Evolutionary conservation across 2,329 filamentous ascomycete genomes (phyloP).

Genomic region (Hypoxylon sp.): DNA sequence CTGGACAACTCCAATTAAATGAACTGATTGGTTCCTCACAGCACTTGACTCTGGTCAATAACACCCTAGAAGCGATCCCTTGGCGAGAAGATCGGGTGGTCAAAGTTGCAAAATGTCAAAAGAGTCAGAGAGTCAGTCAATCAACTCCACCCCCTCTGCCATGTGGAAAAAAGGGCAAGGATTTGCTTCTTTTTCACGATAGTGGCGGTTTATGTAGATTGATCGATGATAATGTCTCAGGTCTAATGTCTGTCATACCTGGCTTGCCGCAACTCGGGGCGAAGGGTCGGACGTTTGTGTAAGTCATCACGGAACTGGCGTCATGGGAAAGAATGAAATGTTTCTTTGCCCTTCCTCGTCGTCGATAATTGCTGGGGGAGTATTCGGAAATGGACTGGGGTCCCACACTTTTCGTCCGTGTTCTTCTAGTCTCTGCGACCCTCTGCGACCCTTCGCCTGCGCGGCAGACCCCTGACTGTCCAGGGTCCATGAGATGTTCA

Average conservation of each 20-base stretch:
- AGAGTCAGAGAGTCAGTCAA: conserved; percentile 19
- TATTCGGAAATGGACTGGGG: conserved; percentile 12
- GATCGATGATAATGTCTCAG: conserved; percentile 25
- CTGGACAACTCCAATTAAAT: conserved; percentile 34
- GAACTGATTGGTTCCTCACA: conserved; percentile 31
- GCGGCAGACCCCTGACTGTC: conserved; percentile 28
- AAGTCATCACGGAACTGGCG: conserved; percentile 22
- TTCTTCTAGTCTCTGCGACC: conserved; percentile 27
- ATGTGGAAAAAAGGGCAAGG: conserved; percentile 28
- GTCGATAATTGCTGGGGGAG: conserved; percentile 16
- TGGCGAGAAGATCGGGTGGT: conserved; percentile 34
- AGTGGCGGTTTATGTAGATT: conserved; percentile 4
- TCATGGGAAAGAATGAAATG: conserved; percentile 20
- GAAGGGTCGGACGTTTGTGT: conserved; percentile 22
- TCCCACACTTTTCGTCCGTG: conserved; percentile 23
- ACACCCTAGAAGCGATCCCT: conserved; percentile 39
- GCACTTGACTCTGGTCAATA: conserved; percentile 27
- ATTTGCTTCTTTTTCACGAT: conserved; percentile 5
- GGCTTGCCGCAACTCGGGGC: conserved; percentile 17
- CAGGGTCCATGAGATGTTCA: conserved; percentile 28
- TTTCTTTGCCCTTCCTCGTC: conserved; percentile 9
- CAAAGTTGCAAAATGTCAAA: conserved; percentile 24
- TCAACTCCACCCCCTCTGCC: neutral
- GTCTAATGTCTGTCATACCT: conserved; percentile 33
- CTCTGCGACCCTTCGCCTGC: conserved; percentile 25